phyloP scores from a whole-genome alignment of 768 basidiomycete genomes.

The Hypsizygus marmoreus region DNA sequence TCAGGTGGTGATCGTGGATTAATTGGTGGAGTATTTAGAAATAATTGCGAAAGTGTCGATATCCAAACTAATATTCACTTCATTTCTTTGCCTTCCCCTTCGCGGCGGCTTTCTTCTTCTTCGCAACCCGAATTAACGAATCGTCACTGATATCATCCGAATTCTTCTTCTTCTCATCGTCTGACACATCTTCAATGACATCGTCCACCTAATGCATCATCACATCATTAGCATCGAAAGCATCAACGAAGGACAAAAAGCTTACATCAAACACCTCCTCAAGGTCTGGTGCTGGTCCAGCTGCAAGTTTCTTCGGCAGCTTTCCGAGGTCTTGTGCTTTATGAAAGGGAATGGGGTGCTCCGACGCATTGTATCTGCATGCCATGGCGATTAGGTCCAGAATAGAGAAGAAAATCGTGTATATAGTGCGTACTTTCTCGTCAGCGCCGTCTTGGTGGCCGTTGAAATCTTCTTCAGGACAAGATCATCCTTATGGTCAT shows the following conservation, averaged over 20 bases:
- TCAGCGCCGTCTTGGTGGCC: constrained; percentile 82
- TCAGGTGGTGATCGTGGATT: no score
- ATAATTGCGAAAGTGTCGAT: no score
- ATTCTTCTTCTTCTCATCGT: constrained; percentile 44
- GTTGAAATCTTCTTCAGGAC: constrained; percentile 84
- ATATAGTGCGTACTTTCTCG: constrained; percentile 63
- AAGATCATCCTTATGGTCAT: constrained; percentile 67
- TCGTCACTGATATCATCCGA: constrained; percentile 34
- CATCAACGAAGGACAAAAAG: no score
- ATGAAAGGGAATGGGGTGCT: constrained; percentile 95
- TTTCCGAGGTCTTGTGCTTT: constrained; percentile 83
- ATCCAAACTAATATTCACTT: no score
- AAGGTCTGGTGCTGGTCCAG: constrained; percentile 79
- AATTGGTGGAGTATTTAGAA: no score
- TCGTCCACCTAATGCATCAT: constrained; percentile 42
- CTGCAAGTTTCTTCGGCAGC: constrained; percentile 75
- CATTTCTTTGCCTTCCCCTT: constrained; percentile 19
- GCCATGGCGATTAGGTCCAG: background rate
- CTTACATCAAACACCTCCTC: constrained; percentile 89
- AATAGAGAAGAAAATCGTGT: background rate
- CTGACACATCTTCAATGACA: constrained; percentile 47
- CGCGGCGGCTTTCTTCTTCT: constrained; percentile 36
- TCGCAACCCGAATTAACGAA: constrained; percentile 39
- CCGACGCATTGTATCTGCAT: constrained; percentile 79
- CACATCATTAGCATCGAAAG: background rate